Conservation (phyloP, 768 basidiomycete species). For the Rhodotorula babjevae region DNA sequence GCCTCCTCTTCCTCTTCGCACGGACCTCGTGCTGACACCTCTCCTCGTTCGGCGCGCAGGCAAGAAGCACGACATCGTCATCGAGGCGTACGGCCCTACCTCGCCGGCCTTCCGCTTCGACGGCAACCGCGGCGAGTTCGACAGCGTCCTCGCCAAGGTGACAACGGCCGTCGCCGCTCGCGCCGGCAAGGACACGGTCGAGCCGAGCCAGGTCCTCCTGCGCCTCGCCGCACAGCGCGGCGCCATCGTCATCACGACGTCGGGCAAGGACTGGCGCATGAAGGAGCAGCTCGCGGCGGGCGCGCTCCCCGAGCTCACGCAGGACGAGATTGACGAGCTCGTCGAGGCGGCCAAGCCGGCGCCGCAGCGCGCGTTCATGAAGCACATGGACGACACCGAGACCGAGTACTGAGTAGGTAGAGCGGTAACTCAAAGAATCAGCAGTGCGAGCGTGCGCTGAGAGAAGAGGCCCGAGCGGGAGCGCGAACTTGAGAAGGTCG, state of each 20-base stretch:
- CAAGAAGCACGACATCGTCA: conserved; percentile 23
- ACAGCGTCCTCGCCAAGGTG: conserved; percentile 12
- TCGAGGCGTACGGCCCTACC: conserved; percentile 35
- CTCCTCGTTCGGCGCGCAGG: not conserved
- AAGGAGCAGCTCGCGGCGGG: conserved; percentile 35
- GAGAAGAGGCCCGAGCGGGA: no score
- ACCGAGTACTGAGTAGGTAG: conserved; percentile 17
- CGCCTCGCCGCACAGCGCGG: conserved; percentile 28
- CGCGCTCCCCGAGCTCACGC: conserved; percentile 16
- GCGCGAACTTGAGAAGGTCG: no score
- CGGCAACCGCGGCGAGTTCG: conserved; percentile 4
- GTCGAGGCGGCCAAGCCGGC: conserved; percentile 4
- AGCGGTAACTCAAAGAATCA: no score
- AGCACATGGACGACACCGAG: conserved; percentile 33
- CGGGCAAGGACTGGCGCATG: conserved; percentile 36
- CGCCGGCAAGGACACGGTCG: conserved; percentile 12
- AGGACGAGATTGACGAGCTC: conserved; percentile 26
- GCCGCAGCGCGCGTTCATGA: conserved; percentile 29
- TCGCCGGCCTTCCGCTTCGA: conserved; percentile 17
- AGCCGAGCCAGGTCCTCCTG: conserved; percentile 32
- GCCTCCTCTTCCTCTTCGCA: not conserved
- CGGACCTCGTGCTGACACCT: not conserved
- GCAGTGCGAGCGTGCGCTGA: no score
- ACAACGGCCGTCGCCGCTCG: conserved; percentile 10
- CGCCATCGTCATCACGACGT: conserved; percentile 34